Percentiles rank a stretch among this genome's conserved stretches.
These are phyloP conservation scores for Cadophora malorum DNA, from an alignment of 2,329 filamentous ascomycete genomes.

Conservation along the genomic window DNA sequence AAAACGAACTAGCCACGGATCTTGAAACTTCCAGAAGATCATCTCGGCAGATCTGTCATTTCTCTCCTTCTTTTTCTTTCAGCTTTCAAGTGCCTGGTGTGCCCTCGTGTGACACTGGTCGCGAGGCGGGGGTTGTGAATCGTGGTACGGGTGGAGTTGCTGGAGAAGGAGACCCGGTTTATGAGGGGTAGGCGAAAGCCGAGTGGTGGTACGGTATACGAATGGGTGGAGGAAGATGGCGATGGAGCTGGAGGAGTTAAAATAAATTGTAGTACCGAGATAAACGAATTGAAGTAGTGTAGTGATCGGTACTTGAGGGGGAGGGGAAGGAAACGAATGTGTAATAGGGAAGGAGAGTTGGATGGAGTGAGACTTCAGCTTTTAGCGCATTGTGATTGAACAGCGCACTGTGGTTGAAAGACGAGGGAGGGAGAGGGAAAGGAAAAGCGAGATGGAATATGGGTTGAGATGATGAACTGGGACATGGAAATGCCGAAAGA, in stretches of 20 bases:
- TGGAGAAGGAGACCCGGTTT: not conserved
- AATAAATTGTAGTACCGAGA: not conserved
- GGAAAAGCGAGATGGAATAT: not conserved
- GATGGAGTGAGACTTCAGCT: too few species aligned
- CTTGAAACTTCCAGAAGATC: too few species aligned
- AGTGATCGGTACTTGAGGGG: not conserved
- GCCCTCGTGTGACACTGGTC: too few species aligned
- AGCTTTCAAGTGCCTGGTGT: too few species aligned
- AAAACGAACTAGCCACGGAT: too few species aligned
- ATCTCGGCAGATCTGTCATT: too few species aligned
- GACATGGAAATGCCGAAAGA: not conserved
- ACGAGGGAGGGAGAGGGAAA: not conserved
- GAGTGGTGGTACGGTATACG: not conserved
- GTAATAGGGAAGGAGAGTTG: too few species aligned
- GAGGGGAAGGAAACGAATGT: not conserved
- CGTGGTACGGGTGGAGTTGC: not conserved
- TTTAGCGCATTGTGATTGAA: too few species aligned
- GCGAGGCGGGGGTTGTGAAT: not conserved
- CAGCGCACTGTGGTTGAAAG: not conserved
- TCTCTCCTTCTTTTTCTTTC: too few species aligned
- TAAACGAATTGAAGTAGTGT: not conserved
- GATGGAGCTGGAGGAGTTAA: not conserved
- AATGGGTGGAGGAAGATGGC: not conserved
- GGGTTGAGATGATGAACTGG: too few species aligned
- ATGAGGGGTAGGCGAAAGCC: constrained; percentile 1